Conservation (phyloP, 2,329 filamentous ascomycete species). For the Arachnopeziza araneosa region DNA sequence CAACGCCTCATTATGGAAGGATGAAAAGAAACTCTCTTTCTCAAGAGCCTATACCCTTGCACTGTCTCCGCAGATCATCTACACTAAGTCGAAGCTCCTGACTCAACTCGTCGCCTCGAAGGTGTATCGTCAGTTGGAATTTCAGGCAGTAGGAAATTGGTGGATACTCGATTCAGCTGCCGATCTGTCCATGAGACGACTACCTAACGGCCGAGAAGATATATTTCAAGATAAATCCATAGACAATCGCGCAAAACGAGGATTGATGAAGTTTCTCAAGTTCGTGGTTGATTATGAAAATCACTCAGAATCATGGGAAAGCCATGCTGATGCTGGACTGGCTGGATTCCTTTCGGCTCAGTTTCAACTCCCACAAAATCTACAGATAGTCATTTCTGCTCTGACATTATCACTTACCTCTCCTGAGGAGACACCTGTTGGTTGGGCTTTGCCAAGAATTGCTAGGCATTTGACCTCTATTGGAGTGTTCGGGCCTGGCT, state of each 20-base stretch:
- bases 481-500: slow-evolving; percentile 81
- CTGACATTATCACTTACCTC: slow-evolving; percentile 67
- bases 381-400: slow-evolving; percentile 61
- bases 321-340: slow-evolving; percentile 49
- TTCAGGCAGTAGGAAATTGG: slow-evolving; percentile 88
- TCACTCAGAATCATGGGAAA: slow-evolving; percentile 53
- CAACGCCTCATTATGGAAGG: slow-evolving; percentile 27
- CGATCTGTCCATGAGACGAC: slow-evolving; percentile 50
- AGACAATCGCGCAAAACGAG: slow-evolving; percentile 73
- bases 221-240: slow-evolving; percentile 76
- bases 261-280: slow-evolving; percentile 89
- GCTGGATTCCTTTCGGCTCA: slow-evolving; percentile 52
- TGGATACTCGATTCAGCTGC: slow-evolving; percentile 55
- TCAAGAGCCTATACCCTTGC: slow-evolving; percentile 77
- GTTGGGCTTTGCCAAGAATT: slow-evolving; percentile 65
- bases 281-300: slow-evolving; percentile 71
- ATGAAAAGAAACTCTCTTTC: slow-evolving; percentile 46
- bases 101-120: slow-evolving; percentile 81
- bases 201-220: slow-evolving; percentile 88
- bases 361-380: slow-evolving; percentile 61
- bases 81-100: slow-evolving; percentile 73
- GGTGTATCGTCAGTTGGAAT: slow-evolving; percentile 85
- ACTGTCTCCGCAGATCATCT: slow-evolving; percentile 80
- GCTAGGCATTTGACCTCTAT: slow-evolving; percentile 79
- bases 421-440: slow-evolving; percentile 48